A percentile compares a stretch with the other conserved stretches of the same genome.
Evolutionary conservation across 225 moss, liverwort and hornwort species (phyloP).

Genomic region (Pleurozium schreberi): DNA sequence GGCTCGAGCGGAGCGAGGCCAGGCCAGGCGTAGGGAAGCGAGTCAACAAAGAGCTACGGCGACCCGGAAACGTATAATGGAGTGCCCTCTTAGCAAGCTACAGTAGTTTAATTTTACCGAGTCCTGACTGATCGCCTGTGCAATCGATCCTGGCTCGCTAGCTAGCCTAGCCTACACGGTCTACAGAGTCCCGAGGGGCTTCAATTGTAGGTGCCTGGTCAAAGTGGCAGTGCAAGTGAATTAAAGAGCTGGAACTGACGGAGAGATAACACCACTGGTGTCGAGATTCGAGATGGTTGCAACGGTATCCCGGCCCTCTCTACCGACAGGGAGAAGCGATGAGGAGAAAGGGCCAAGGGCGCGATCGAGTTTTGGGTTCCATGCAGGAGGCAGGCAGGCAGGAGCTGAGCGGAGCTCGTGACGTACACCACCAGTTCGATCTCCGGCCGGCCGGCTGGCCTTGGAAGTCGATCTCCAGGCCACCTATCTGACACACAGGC

Average conservation of each 20-base stretch:
- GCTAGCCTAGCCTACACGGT: not conserved
- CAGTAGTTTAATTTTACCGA: not conserved
- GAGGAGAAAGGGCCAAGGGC: conserved; percentile 1
- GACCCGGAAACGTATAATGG: not conserved
- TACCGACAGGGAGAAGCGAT: conserved; percentile 12
- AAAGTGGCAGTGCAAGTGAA: not conserved
- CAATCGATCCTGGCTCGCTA: not conserved
- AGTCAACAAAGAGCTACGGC: not conserved
- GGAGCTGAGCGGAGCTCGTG: not conserved
- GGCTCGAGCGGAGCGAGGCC: too few species aligned
- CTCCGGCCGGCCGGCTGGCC: too few species aligned
- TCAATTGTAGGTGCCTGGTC: not conserved
- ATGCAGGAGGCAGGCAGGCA: too few species aligned
- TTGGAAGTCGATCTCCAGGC: not conserved
- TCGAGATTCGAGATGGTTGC: conserved; percentile 12
- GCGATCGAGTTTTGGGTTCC: too few species aligned
- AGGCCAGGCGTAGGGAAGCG: too few species aligned
- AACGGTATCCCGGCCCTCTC: conserved; percentile 1
- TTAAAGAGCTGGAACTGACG: not conserved
- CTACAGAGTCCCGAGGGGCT: not conserved
- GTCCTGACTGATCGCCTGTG: not conserved
- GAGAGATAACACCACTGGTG: not conserved
- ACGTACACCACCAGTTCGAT: not conserved
- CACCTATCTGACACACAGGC: not conserved
- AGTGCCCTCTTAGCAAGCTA: not conserved